Evolutionary conservation across 805 yeast genomes (phyloP).

Genomic region (Grigorovia yakushimaensis): DNA sequence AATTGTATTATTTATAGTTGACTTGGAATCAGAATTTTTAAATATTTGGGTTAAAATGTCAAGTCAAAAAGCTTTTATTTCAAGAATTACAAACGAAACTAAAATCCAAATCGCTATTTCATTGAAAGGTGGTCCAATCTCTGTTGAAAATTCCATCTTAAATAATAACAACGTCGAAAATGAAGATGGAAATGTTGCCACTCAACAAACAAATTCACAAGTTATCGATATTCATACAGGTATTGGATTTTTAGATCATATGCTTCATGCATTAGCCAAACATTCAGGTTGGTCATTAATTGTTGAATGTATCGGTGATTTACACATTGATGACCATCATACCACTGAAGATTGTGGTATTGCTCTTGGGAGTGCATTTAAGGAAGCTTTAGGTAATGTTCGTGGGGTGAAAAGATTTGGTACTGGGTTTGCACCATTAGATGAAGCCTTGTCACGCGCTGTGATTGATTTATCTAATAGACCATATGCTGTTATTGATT

Average conservation of each 20-base stretch:
- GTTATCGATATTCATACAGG: conserved; percentile 79
- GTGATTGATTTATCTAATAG: conserved; percentile 93
- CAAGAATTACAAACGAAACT: conserved; percentile 83
- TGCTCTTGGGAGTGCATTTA: conserved; percentile 82
- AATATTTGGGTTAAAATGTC: conserved; percentile 7
- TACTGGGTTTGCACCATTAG: conserved; percentile 86
- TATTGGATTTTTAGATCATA: conserved; percentile 90
- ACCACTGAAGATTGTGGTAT: conserved; percentile 93
- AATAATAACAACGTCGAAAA: conserved; percentile 17
- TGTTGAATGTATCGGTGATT: conserved; percentile 85
- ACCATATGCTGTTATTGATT: conserved; percentile 82
- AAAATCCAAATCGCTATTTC: conserved; percentile 78
- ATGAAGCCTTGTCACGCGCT: conserved; percentile 90
- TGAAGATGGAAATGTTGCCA: conserved; percentile 38
- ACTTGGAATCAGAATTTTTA: too few species aligned
- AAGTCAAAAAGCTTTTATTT: conserved; percentile 29
- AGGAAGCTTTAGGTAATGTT: conserved; percentile 79
- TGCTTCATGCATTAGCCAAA: conserved; percentile 94
- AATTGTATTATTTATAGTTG: too few species aligned
- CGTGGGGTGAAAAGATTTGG: conserved; percentile 92
- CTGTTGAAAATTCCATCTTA: conserved; percentile 51
- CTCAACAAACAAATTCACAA: conserved; percentile 63
- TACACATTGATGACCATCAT: conserved; percentile 96
- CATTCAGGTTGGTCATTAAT: conserved; percentile 94
- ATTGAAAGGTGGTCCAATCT: conserved; percentile 76